phyloP scores from a whole-genome alignment of 1,284 basidiomycete genomes.

The Cryptococcus sp. region DNA sequence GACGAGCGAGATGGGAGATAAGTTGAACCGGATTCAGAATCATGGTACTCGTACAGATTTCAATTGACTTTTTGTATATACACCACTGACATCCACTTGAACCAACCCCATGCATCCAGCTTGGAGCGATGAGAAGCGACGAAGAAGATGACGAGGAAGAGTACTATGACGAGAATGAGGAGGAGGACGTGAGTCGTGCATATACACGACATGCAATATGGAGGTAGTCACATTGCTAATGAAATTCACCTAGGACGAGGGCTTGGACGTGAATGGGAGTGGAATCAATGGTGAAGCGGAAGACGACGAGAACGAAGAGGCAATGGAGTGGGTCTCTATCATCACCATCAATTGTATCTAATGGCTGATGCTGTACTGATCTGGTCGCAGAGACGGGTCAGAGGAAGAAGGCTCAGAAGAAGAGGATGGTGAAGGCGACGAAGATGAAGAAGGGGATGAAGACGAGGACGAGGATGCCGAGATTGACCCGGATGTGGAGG shows the following conservation, averaged over 20 bases:
- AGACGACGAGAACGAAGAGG: slow-evolving; percentile 20
- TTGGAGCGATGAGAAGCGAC: slow-evolving; percentile 32
- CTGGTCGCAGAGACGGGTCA: slow-evolving; percentile 19
- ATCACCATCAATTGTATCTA: neutral
- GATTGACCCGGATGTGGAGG: slow-evolving; percentile 27
- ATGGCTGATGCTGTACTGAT: neutral
- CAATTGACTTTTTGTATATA: slow-evolving; percentile 1
- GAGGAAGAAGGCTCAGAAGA: slow-evolving; percentile 23
- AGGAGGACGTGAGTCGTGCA: slow-evolving; percentile 26
- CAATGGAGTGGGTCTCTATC: slow-evolving; percentile 11
- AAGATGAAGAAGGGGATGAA: slow-evolving; percentile 22
- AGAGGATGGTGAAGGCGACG: slow-evolving; percentile 25
- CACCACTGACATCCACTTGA: slow-evolving; percentile 7
- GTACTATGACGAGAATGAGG: slow-evolving; percentile 32
- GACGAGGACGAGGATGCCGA: slow-evolving; percentile 25
- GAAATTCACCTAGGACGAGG: slow-evolving; percentile 12
- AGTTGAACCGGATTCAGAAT: neutral
- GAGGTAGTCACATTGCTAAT: neutral
- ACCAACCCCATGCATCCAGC: slow-evolving; percentile 2
- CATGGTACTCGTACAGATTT: neutral
- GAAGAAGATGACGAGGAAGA: slow-evolving; percentile 50
- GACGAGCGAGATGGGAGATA: neutral
- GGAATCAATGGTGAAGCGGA: slow-evolving; percentile 17
- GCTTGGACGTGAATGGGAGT: slow-evolving; percentile 1
- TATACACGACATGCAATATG: neutral